Conservation (phyloP, 176 grass and related monocot species). For the Eragrostis nindensis region DNA sequence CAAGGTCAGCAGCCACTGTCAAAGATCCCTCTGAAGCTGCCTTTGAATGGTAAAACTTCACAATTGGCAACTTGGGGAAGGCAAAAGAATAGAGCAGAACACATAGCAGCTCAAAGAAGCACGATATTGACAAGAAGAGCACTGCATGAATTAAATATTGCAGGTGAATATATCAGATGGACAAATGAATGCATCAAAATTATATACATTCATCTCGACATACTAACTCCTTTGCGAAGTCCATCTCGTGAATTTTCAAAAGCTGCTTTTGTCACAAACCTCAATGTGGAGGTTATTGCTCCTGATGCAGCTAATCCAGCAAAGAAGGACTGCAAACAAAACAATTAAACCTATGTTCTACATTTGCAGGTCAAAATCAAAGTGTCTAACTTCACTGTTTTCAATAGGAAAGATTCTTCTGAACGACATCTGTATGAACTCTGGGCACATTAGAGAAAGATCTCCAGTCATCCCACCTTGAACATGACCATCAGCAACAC, state of each 20-base stretch:
- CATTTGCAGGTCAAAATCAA: not conserved
- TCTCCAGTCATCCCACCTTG: conserved; percentile 68
- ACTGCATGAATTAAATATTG: conserved; percentile 30
- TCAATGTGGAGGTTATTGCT: conserved; percentile 55
- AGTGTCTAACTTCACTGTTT: not conserved
- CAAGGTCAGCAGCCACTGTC: conserved; percentile 17
- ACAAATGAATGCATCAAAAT: not conserved
- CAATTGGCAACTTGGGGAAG: conserved; percentile 69
- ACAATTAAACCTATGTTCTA: not conserved
- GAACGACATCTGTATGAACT: conserved; percentile 61
- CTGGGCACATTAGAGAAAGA: conserved; percentile 66
- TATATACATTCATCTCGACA: not conserved
- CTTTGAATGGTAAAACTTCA: conserved; percentile 58
- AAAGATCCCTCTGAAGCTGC: conserved; percentile 60
- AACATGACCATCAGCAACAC: conserved; percentile 59
- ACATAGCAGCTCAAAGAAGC: conserved; percentile 69
- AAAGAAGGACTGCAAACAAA: conserved; percentile 59
- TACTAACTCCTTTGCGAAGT: conserved; percentile 75
- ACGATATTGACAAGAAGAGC: conserved; percentile 52
- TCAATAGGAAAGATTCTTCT: not conserved
- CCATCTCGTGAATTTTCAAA: conserved; percentile 74
- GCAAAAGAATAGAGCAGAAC: conserved; percentile 63
- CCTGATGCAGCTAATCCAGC: conserved; percentile 74
- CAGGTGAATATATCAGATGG: not conserved
- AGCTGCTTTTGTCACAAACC: conserved; percentile 64